Evolutionary conservation across 129 eudicot genomes (phyloP).

Genomic region (Mikania micrantha): DNA sequence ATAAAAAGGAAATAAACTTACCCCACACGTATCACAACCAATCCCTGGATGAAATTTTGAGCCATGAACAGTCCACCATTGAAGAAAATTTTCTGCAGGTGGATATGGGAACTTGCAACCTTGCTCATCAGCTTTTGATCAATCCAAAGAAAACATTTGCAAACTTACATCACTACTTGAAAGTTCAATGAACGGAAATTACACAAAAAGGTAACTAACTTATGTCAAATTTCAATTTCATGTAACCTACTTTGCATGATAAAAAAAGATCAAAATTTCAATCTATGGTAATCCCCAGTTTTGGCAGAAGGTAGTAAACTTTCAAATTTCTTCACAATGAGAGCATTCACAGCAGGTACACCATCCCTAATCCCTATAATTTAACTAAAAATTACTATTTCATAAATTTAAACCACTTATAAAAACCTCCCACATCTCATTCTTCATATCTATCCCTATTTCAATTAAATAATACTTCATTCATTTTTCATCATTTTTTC

Average conservation of each 20-base stretch:
- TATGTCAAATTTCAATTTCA: neutral
- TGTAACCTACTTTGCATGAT: neutral
- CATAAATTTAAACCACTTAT: too few species aligned
- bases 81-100: constrained; percentile 36
- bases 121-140: constrained; percentile 28
- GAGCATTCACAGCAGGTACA: too few species aligned
- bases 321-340: neutral
- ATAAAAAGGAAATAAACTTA: constrained; percentile 22
- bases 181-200: neutral
- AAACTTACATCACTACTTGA: constrained; percentile 7
- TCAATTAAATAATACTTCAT: too few species aligned
- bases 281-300: neutral
- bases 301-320: neutral
- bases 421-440: too few species aligned
- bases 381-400: too few species aligned
- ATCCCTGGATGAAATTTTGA: constrained; percentile 45
- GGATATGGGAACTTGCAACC: constrained; percentile 29
- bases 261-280: neutral
- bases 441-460: too few species aligned
- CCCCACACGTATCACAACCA: constrained; percentile 88
- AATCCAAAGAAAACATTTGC: constrained; percentile 25
- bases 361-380: too few species aligned
- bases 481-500: too few species aligned
- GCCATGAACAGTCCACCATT: constrained; percentile 44
- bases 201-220: neutral